Base-by-base conservation (phyloP, 1,284 basidiomycete genomes). In the Phellinidium pouzarii region DNA sequence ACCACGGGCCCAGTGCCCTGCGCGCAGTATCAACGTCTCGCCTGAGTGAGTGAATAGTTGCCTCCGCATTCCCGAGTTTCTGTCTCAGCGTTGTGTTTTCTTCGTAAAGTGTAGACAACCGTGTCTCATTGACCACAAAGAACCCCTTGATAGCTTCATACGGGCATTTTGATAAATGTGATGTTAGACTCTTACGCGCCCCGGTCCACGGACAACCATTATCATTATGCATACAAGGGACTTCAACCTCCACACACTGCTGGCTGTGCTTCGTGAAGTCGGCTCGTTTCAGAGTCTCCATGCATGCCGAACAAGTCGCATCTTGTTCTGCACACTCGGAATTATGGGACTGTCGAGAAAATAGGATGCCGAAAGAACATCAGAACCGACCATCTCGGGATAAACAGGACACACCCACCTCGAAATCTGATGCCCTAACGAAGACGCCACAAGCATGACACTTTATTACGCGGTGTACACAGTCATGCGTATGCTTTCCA, bases 1-100 rank as follows among this genome's bases (percentile, higher is more conserved):
- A 78, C 85, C 85, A 88, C 1, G 85, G 84, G 0, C 83, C 83
- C n/a, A 88, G 64, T 4, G 73, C 74, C 12, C 61, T 63, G 59
- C 75, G 76, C 26, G 78, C 67, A 6, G 66, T 65, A 11, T 68
- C 67, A 60, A 86, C 66, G 50, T 88, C 84, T 36, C 69, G 70
- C 48, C 69, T 72, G 61, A 79, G 66, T 4, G 65, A 65, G 22
- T 73, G 69, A 26, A 82, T 59, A 2, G 71, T 65, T 4, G 71
- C 71, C 60, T 87, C 84, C 19, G 85, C 65, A 0, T 71, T 69
- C 25, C 76, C 73, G 6, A 84, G 66, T 38, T 73, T 74, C 53
- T 74, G 71, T 34, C 75, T 74, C 36, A 88, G 70, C 12, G 76
- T 52, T n/a, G 72, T 64, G 59, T 88, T 88, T 61, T 88, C 82